Evolutionary conservation across 306 rosid species (phyloP), one percentile per base, ranked within the genome.

Genomic region (Cajanus cajan): DNA sequence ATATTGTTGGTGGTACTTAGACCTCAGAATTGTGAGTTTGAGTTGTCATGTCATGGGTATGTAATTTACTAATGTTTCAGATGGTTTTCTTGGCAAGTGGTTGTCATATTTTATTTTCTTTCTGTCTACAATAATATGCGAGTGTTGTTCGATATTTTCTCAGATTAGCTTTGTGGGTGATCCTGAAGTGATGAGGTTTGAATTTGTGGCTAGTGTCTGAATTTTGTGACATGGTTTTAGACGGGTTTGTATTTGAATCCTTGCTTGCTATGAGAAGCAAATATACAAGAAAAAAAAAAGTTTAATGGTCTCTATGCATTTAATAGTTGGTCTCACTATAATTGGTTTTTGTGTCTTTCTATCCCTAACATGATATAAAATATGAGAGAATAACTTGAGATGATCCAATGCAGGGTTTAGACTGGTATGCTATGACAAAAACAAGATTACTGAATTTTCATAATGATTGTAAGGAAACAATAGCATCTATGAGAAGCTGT

Each of bases 41-140:
- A 71, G 43, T 37, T 76, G 59, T 68, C 22, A 57, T 75, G 61
- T 18, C 22, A 64, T 75, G 66, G 19, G 48, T 82, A 48, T 66
- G 62, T 34, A n/a, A 12, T 37, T 14, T 24, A 19, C 7, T 15
- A 45, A 43, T 78, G 68, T 10, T 52, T 36, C 51, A 51, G 81
- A 10, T 61, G 37, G 33, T 44, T 61, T 21, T 63, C 37, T 24
- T 57, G 62, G 18, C 22, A 66, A 81, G 10, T 31, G 68, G 22
- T 61, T 78, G 76, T 65, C 13, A 71, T 63, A 5, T 69, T 55
- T 16, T 48, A 8, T 25, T 59, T 80, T 18, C 8, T 34, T 58
- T 47, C 8, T 5, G 21, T 68, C 70, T 58, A 37, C 34, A 21
- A 37, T 28, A 18, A 28, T 67, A 37, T 73, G 61, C 22, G 13